phyloP scores from a whole-genome alignment of 768 basidiomycete species.

The Rhizopogon salebrosus region DNA sequence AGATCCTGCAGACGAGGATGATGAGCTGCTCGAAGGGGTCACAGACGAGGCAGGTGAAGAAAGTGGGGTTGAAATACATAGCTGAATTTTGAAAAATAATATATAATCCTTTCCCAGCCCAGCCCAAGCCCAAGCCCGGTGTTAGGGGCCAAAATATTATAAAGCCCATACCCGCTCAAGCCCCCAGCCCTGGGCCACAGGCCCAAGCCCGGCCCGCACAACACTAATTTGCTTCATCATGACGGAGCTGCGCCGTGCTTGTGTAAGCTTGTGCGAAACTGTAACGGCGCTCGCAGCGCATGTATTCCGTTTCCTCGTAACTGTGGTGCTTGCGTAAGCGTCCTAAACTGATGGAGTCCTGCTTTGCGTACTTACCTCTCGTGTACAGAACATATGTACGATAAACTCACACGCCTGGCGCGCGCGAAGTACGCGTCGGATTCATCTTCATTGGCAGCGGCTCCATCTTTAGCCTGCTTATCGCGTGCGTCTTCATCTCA shows the following conservation, averaged over 20 bases:
- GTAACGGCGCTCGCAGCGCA: too few relatives aligned
- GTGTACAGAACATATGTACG: too few relatives aligned
- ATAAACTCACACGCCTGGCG: slow-evolving; percentile 75
- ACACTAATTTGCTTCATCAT: too few relatives aligned
- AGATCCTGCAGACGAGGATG: neutral
- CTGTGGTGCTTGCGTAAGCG: too few relatives aligned
- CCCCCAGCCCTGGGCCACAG: too few relatives aligned
- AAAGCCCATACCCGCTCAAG: neutral
- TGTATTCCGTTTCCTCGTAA: too few relatives aligned
- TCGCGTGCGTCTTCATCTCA: slow-evolving; percentile 54
- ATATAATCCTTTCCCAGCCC: neutral
- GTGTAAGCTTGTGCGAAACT: too few relatives aligned
- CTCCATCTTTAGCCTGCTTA: slow-evolving; percentile 58
- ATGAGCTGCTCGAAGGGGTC: neutral
- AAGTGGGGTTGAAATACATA: neutral
- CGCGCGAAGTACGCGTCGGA: slow-evolving; percentile 78
- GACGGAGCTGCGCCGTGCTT: too few relatives aligned
- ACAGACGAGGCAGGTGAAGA: neutral
- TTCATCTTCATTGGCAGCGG: slow-evolving; percentile 81
- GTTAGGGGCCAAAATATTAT: neutral
- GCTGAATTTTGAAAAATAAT: neutral
- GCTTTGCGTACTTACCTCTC: slow-evolving; percentile 70
- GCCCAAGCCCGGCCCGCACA: neutral
- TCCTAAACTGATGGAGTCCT: too few relatives aligned
- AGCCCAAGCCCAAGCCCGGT: neutral